phyloP scores from a whole-genome alignment of 805 yeast genomes.

The Alloascoidea hylecoeti region DNA sequence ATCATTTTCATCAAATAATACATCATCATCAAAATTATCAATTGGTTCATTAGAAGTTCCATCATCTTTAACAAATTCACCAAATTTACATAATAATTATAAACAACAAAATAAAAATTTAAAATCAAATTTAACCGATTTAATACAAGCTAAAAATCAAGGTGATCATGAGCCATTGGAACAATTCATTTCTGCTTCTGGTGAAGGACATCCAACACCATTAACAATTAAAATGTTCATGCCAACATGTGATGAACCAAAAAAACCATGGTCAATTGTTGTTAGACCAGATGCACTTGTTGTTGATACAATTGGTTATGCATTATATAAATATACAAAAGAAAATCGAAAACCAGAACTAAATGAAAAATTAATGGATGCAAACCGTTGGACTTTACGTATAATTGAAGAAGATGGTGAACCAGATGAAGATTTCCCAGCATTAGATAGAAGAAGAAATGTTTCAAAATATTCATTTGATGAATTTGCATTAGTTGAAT shows the following conservation, averaged over 20 bases:
- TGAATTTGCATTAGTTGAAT: constrained; percentile 66
- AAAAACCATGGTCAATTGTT: constrained; percentile 15
- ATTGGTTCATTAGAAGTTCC: too few species aligned
- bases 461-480: constrained; percentile 65
- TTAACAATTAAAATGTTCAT: constrained; percentile 18
- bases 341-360: constrained; percentile 13
- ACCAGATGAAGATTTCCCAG: constrained; percentile 83
- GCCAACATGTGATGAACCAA: constrained; percentile 16
- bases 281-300: constrained; percentile 27
- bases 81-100: too few species aligned
- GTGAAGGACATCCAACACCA: constrained; percentile 17
- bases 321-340: constrained; percentile 21
- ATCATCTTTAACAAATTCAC: too few species aligned
- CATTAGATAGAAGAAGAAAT: constrained; percentile 53
- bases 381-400: constrained; percentile 63
- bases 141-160: constrained; percentile 15
- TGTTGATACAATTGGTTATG: constrained; percentile 40
- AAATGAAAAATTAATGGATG: constrained; percentile 23
- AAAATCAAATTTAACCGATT: constrained; percentile 11
- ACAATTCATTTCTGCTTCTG: constrained; percentile 19
- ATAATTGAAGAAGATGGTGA: constrained; percentile 90
- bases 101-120: constrained; percentile 2
- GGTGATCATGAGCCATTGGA: constrained; percentile 19
- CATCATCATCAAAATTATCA: too few species aligned
- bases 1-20: too few species aligned